Conservation (phyloP, 2,329 filamentous ascomycete genomes). For the Akanthomyces dipterigenus region DNA sequence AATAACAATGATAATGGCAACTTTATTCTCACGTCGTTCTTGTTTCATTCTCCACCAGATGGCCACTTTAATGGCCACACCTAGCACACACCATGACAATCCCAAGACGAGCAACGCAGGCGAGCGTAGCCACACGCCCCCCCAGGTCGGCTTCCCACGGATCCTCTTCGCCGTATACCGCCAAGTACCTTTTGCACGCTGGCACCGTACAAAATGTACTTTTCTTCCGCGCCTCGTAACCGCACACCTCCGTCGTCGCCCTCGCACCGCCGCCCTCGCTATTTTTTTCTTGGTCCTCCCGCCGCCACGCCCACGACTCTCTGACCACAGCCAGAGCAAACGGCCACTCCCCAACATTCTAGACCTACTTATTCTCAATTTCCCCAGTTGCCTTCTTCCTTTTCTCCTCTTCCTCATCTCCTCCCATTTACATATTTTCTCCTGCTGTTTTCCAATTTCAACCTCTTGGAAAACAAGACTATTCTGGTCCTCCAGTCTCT, state of each 20-base stretch:
- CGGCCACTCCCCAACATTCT: constrained; percentile 8
- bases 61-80: constrained; percentile 12
- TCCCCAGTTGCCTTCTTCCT: background rate
- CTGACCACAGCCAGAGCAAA: constrained; percentile 2
- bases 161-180: constrained; percentile 7
- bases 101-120: background rate
- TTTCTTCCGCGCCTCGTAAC: background rate
- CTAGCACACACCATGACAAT: background rate
- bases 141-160: constrained; percentile 9
- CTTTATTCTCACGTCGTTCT: constrained; percentile 1
- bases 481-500: constrained; percentile 7
- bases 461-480: background rate
- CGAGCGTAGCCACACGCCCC: constrained; percentile 1
- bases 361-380: constrained; percentile 8
- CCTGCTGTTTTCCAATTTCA: background rate
- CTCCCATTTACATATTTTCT: background rate
- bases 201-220: background rate
- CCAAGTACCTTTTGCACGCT: background rate
- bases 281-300: background rate
- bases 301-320: background rate
- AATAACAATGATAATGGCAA: background rate
- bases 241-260: constrained; percentile 1
- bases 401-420: background rate
- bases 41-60: constrained; percentile 10
- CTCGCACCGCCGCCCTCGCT: background rate